Conservation (phyloP, 2,329 filamentous ascomycete species). For the Arthrocladium fulminans region DNA sequence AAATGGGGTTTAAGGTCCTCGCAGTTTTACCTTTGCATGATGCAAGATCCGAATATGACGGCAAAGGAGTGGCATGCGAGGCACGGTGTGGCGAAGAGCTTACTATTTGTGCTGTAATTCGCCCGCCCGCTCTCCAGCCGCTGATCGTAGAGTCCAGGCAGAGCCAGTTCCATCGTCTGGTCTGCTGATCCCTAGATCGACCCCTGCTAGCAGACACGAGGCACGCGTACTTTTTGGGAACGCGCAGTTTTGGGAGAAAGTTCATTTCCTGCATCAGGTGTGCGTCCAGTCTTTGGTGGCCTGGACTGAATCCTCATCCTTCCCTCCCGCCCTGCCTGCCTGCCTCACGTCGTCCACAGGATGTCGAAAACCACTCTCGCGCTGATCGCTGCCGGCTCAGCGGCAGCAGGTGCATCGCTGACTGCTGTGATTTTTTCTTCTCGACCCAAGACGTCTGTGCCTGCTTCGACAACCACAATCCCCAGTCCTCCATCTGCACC, state of each 20-base stretch:
- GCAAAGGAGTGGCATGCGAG: no score
- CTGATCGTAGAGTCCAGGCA: no score
- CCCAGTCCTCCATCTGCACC: constrained; percentile 23
- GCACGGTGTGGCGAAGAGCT: no score
- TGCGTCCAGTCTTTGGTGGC: no score
- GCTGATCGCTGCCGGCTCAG: constrained; percentile 65
- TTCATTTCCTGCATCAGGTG: no score
- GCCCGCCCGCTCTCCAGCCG: no score
- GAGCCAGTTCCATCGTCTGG: no score
- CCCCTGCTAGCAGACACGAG: background rate
- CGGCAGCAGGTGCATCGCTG: constrained; percentile 64
- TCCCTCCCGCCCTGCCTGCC: background rate
- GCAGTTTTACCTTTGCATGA: background rate
- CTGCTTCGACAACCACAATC: constrained; percentile 29
- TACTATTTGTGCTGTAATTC: no score
- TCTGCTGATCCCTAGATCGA: no score
- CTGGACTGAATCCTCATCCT: background rate
- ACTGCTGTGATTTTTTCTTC: constrained; percentile 61
- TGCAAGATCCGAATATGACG: background rate
- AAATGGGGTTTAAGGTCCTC: background rate
- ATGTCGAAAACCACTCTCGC: constrained; percentile 76
- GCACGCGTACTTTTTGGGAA: no score
- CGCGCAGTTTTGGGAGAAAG: no score
- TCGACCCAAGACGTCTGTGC: constrained; percentile 34
- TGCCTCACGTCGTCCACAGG: constrained; percentile 17